phyloP scores from a whole-genome alignment of 2,329 filamentous ascomycete species.

The Cercospora sp. region DNA sequence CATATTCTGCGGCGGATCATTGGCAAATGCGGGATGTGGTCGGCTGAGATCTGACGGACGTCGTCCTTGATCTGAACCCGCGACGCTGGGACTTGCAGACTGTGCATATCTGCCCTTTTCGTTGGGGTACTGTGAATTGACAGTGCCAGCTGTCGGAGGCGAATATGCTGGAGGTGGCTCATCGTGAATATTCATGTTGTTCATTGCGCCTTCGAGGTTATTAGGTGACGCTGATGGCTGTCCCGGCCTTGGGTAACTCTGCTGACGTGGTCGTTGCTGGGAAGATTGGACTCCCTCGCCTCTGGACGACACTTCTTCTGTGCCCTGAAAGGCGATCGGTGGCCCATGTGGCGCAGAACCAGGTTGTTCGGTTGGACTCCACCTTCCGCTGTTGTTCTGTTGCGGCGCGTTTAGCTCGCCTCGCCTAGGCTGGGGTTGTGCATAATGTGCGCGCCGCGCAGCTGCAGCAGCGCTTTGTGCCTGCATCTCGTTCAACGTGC shows the following conservation, averaged over 20 bases:
- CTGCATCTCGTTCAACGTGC: slow-evolving; percentile 73
- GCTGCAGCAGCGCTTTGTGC: slow-evolving; percentile 77
- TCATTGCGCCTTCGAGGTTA: slow-evolving; percentile 77
- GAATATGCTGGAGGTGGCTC: slow-evolving; percentile 96
- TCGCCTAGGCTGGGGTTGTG: slow-evolving; percentile 44
- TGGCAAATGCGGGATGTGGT: slow-evolving; percentile 86
- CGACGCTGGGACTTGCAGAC: slow-evolving; percentile 34
- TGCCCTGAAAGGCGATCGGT: slow-evolving; percentile 87
- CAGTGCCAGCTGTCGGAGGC: slow-evolving; percentile 43
- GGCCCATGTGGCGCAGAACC: slow-evolving; percentile 85
- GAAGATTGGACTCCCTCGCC: slow-evolving; percentile 24
- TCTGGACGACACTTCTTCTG: slow-evolving; percentile 60
- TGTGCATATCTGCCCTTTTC: slow-evolving; percentile 67
- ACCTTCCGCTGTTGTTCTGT: slow-evolving; percentile 63
- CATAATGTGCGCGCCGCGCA: slow-evolving; percentile 77
- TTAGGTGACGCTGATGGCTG: slow-evolving; percentile 44
- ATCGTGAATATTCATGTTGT: slow-evolving; percentile 74
- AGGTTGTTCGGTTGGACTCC: slow-evolving; percentile 92
- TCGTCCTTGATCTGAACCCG: slow-evolving; percentile 30
- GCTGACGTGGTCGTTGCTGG: slow-evolving; percentile 19
- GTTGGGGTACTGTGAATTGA: slow-evolving; percentile 64
- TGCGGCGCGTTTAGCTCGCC: slow-evolving; percentile 43
- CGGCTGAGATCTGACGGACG: slow-evolving; percentile 46
- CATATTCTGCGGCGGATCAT: slow-evolving; percentile 58
- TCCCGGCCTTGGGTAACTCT: slow-evolving; percentile 42